Percentiles rank a stretch among this genome's conserved stretches.
These are phyloP conservation scores for Acacia confusa DNA, from an alignment of 306 rosid species.

Conservation along the genomic window DNA sequence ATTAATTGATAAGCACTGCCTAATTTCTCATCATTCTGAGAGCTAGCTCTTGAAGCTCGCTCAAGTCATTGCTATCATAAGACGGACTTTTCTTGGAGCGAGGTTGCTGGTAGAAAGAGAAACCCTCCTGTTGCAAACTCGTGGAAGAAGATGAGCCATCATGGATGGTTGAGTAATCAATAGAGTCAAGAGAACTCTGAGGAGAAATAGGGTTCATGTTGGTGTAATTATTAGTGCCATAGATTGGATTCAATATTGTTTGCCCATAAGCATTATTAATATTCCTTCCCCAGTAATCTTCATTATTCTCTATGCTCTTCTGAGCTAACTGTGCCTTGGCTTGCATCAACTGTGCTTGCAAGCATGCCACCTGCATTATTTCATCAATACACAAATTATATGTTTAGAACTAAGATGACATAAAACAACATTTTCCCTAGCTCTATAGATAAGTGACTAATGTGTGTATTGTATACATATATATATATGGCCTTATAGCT, in stretches of 20 bases:
- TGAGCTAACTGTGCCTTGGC: conserved; percentile 79
- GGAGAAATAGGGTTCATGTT: conserved; percentile 80
- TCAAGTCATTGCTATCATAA: conserved; percentile 51
- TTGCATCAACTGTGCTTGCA: conserved; percentile 89
- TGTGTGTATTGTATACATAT: neutral
- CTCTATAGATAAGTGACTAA: too few species aligned
- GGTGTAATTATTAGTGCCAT: conserved; percentile 15
- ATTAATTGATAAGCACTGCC: conserved; percentile 6
- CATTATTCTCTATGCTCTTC: conserved; percentile 48
- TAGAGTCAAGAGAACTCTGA: conserved; percentile 82
- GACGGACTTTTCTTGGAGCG: conserved; percentile 49
- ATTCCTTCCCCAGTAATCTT: conserved; percentile 41
- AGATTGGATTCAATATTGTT: neutral
- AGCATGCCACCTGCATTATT: conserved; percentile 70
- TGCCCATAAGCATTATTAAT: conserved; percentile 15
- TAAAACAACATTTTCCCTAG: neutral
- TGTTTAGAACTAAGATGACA: neutral
- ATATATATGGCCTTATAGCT: neutral
- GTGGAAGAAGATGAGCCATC: conserved; percentile 32
- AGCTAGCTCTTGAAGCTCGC: conserved; percentile 91
- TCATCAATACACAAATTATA: neutral
- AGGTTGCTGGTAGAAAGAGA: conserved; percentile 53
- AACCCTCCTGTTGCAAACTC: conserved; percentile 59
- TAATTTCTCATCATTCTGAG: conserved; percentile 91
- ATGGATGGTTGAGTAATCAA: conserved; percentile 46